These are phyloP conservation scores for Cyclocybe cylindracea DNA, from an alignment of 768 basidiomycete species.

Conservation along the genomic window DNA sequence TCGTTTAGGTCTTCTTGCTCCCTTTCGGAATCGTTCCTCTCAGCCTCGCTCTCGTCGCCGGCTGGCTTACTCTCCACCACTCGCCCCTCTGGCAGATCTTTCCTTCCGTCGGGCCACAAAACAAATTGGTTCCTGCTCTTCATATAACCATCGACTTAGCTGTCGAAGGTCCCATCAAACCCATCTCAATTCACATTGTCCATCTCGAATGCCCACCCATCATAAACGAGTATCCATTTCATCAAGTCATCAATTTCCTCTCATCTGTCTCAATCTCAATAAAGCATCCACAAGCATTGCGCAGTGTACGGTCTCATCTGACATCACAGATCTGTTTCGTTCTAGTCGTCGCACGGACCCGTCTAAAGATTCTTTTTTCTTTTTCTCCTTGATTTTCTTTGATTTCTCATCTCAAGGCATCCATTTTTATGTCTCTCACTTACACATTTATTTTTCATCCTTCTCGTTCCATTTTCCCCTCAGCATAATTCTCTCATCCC, in stretches of 20 bases:
- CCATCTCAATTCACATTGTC: too few species aligned
- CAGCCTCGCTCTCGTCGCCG: too few species aligned
- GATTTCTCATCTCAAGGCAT: not conserved
- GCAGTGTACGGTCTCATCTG: not conserved
- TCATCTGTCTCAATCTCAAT: not conserved
- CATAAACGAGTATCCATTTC: not conserved
- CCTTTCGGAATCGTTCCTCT: too few species aligned
- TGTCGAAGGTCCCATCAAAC: too few species aligned
- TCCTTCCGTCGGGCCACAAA: too few species aligned
- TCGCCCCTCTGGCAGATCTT: too few species aligned
- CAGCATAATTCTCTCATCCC: not conserved
- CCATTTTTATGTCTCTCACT: not conserved
- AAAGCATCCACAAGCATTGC: not conserved
- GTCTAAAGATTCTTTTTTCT: not conserved
- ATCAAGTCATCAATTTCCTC: not conserved
- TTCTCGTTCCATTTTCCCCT: not conserved
- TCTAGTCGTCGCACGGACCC: not conserved
- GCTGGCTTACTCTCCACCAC: too few species aligned
- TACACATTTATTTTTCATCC: not conserved
- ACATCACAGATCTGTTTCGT: not conserved
- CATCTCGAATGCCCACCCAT: not conserved
- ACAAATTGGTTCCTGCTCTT: too few species aligned
- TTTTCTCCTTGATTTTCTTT: not conserved
- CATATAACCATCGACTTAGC: too few species aligned
- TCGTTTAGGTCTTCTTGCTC: too few species aligned